These are phyloP conservation scores for Monascus ruber DNA, from an alignment of 2,329 filamentous ascomycete species.

Conservation along the genomic window DNA sequence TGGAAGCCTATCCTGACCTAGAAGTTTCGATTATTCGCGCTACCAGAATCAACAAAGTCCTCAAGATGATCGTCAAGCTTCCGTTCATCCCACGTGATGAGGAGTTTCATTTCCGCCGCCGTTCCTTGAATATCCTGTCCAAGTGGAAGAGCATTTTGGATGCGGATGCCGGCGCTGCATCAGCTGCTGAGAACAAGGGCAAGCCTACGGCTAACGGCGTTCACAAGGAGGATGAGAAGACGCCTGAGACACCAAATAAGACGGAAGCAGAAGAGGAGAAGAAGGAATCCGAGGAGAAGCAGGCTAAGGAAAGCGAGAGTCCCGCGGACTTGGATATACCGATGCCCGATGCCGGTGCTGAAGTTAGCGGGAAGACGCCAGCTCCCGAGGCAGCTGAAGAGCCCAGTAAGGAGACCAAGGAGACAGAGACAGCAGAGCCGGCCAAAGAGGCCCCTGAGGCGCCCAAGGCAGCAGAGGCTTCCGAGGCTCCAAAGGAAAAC, in stretches of 20 bases:
- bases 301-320: constrained; percentile 21
- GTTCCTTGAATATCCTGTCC: constrained; percentile 66
- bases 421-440: constrained; percentile 19
- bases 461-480: constrained; percentile 10
- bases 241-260: constrained; percentile 19
- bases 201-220: constrained; percentile 36
- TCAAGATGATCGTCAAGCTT: constrained; percentile 88
- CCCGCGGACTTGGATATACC: constrained; percentile 20
- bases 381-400: constrained; percentile 11
- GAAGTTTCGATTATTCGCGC: constrained; percentile 78
- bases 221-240: constrained; percentile 23
- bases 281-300: constrained; percentile 20
- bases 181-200: constrained; percentile 31
- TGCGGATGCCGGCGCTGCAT: constrained; percentile 39
- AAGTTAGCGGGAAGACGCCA: constrained; percentile 26
- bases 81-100: constrained; percentile 76
- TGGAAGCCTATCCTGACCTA: constrained; percentile 70
- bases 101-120: constrained; percentile 77
- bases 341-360: constrained; percentile 17
- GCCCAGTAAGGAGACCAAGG: constrained; percentile 12
- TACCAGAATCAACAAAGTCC: constrained; percentile 98
- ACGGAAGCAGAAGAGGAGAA: constrained; percentile 22
- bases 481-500: constrained; percentile 4
- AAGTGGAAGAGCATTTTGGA: constrained; percentile 82
- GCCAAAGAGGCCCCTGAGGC: constrained; percentile 27